Base-by-base conservation (phyloP, 768 basidiomycete species). In the Tricholoma flavovirens region DNA sequence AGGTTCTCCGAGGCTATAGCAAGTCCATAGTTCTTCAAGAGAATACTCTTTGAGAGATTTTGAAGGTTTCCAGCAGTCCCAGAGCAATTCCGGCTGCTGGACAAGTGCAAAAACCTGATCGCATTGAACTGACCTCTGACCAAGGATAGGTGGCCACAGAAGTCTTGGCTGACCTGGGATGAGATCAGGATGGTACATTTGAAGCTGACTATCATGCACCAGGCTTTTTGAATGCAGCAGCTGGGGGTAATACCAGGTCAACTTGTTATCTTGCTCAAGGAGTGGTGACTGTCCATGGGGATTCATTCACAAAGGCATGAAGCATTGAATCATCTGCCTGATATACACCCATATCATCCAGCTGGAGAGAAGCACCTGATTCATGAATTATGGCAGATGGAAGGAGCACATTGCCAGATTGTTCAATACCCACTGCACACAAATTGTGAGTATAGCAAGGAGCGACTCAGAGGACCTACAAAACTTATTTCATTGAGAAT, bases 1-100 rank as follows among this genome's bases (percentile, higher is more conserved):
- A 7, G 49, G 24, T 40, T 67, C 64, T 9, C 67, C 66, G 22
- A 56, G 29, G 24, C 42, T 53, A 29, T 61, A 70, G 17, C 58
- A 57, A 0, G 42, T 26, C 64, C 65, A 68, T 6, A 66, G 46
- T 2, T 61, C 63, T 3, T 60, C 22, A 4, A 67, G 36, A 14
- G 33, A 53, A 43, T 58, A 64, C 22, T 60, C 51, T 22, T 70
- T 57, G 0, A 70, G 54, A 1, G 63, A 53, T 53, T 64, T 65
- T 4, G 33, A 56, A 5, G 69, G 69, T 8, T 59, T 51, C 68
- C 66, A 70, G 15, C 51, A 50, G 0, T 61, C 62, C 68, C 68
- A 69, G 11, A 66, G 60, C 2, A 63, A 35, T 14, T 65, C 52
- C 0, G 66, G 64, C 15, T 53, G 66, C 49, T 60, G 51, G 10